Base-by-base conservation (phyloP, 176 grass and related monocot genomes). In the Juncus inflexus region DNA sequence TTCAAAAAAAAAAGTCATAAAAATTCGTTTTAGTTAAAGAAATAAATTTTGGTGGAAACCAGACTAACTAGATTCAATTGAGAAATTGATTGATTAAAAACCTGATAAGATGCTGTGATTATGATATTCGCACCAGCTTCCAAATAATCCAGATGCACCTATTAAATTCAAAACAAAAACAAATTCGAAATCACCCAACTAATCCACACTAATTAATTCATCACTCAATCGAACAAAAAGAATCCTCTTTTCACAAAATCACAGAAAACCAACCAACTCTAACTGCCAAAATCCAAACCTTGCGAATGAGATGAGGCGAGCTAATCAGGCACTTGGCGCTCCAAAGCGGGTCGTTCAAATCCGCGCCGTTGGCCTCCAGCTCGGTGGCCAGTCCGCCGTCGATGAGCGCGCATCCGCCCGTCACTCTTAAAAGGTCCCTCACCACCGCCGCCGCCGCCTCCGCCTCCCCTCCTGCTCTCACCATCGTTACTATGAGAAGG, bases 291-390 rank as follows among this genome's bases (percentile, higher is more conserved):
- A 19, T 3, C 11, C 11, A 74, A 54, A 63, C 92, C 87, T 91
- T 77, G 59, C 85, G 81, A 67, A 99, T 74, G 72, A 99, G 94
- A 72, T 99, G 85, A 12, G 94, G 72, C 7, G 88, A 86, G 61
- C 45, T 71, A 65, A 92, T 81, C 70, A 99, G 78, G 72, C 94
- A 99, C 75, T 82, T 99, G 67, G 88, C 94, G 75, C 94, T 99
- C 94, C 94, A 99, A 60, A 99, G 94, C 37, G 94, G 94, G 65
- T 99, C 94, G 68, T 99, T 99, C 50, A 99, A 81, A 78, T 99
- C 73, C 10, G 88, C 88, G 56, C 94, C 94, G 47, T 90, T 65
- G 83, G 94, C 80, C 66, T 99, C 94, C 12, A 99, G 94, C 80
- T 99, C 94, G 40, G 94, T 99, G 57, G 94, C 94, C 42, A 99